A percentile compares a stretch with the other conserved stretches of the same genome.
These are phyloP conservation scores for Pinus taeda DNA, from an alignment of 75 land plant genomes.

Conservation along the genomic window DNA sequence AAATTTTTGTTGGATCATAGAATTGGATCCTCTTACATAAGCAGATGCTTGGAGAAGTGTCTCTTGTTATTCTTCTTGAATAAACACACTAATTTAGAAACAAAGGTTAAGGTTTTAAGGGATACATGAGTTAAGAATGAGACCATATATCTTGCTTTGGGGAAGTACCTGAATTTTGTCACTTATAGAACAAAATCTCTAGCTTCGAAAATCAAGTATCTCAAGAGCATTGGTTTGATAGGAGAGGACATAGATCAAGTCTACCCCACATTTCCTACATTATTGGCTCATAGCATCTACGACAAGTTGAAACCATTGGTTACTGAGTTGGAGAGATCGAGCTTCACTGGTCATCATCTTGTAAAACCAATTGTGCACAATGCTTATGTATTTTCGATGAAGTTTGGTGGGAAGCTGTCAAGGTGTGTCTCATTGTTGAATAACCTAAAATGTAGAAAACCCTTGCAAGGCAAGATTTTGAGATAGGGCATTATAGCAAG, in stretches of 20 bases:
- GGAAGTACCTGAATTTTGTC: conserved; percentile 26
- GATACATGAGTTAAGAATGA: conserved; percentile 28
- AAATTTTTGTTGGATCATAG: background rate
- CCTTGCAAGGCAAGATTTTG: conserved; percentile 35
- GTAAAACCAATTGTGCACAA: conserved; percentile 24
- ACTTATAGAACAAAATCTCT: conserved; percentile 17
- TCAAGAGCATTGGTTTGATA: conserved; percentile 25
- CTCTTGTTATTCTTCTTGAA: conserved; percentile 7
- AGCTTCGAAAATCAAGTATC: conserved; percentile 20
- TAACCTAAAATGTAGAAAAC: conserved; percentile 40
- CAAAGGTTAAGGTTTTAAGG: conserved; percentile 20
- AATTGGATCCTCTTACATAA: conserved; percentile 1
- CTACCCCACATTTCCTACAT: conserved; percentile 19
- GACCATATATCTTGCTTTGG: conserved; percentile 27
- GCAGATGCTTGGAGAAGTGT: conserved; percentile 7
- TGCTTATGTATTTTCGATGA: conserved; percentile 40
- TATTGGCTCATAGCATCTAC: conserved; percentile 27
- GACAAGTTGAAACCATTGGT: conserved; percentile 41
- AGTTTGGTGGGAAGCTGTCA: conserved; percentile 45
- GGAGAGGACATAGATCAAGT: conserved; percentile 25
- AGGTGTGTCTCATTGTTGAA: conserved; percentile 35
- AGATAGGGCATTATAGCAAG: conserved; percentile 31
- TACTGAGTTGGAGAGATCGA: conserved; percentile 37
- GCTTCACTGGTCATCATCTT: conserved; percentile 20
- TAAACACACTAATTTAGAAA: background rate